A percentile compares a stretch with the other conserved stretches of the same genome.
phyloP scores from a whole-genome alignment of 495 filamentous ascomycete species.

The Penicillium steckii region DNA sequence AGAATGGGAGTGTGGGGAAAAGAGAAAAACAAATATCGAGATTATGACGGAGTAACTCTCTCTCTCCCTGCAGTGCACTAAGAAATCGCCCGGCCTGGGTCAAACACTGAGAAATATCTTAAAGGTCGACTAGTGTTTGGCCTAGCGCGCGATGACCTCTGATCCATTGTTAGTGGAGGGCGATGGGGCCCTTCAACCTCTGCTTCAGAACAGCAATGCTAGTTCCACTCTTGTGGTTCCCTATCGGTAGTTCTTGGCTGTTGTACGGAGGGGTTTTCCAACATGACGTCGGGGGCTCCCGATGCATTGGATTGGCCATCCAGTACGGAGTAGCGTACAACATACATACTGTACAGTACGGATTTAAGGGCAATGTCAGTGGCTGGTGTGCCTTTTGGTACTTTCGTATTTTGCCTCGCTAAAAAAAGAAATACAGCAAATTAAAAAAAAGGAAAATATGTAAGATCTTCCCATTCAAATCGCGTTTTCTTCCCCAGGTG shows the following conservation, averaged over 20 bases:
- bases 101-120: neutral
- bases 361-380: too few relatives aligned
- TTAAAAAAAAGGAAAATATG: neutral
- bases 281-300: constrained; percentile 22
- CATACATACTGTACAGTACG: too few relatives aligned
- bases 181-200: neutral
- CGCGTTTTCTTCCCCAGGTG: neutral
- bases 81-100: neutral
- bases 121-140: neutral
- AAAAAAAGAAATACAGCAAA: constrained; percentile 4
- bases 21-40: too few relatives aligned
- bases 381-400: too few relatives aligned
- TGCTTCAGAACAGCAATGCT: neutral
- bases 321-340: too few relatives aligned
- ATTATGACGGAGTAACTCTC: neutral
- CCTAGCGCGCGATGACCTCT: neutral
- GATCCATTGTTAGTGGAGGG: neutral
- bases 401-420: neutral
- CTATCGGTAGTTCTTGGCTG: neutral
- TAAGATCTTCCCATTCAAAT: neutral
- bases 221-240: neutral
- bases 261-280: neutral
- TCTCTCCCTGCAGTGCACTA: neutral
- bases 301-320: neutral
- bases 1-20: neutral